phyloP scores from a whole-genome alignment of 2,329 filamentous ascomycete genomes.

The Microdochium bolleyi region DNA sequence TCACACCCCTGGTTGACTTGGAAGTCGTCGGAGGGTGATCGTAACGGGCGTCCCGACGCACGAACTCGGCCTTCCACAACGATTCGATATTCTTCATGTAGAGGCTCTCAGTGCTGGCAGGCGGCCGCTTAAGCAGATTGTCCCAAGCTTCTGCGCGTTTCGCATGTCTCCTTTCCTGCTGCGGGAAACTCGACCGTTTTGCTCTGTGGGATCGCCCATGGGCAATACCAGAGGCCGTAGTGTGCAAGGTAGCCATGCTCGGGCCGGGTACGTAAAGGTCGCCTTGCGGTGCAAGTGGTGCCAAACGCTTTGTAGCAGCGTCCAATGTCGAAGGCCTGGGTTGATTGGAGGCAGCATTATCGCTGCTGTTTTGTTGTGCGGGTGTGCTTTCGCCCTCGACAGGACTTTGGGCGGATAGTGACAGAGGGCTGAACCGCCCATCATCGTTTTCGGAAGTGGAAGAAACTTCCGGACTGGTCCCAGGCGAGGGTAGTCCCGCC shows the following conservation, averaged over 20 bases:
- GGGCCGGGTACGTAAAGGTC: background rate
- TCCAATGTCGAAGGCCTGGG: background rate
- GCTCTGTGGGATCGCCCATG: background rate
- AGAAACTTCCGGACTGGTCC: too few species aligned
- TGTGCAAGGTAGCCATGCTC: background rate
- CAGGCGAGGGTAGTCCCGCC: too few species aligned
- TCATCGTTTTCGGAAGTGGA: too few species aligned
- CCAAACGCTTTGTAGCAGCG: too few species aligned
- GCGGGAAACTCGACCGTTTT: background rate
- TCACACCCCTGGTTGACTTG: background rate
- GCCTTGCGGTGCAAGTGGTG: too few species aligned
- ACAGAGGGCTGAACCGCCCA: too few species aligned
- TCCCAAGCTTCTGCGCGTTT: background rate
- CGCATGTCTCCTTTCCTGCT: background rate
- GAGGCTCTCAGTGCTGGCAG: background rate
- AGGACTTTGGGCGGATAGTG: too few species aligned
- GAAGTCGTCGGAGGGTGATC: background rate
- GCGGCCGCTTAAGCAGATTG: background rate
- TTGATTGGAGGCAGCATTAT: background rate
- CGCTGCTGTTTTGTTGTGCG: background rate
- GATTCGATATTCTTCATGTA: background rate
- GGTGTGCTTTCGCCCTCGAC: too few species aligned
- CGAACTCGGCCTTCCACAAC: background rate
- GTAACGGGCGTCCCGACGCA: background rate
- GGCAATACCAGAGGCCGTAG: background rate